Conservation (phyloP, 192 early-diverging fungal genomes). For the Spinellus fusiger region DNA sequence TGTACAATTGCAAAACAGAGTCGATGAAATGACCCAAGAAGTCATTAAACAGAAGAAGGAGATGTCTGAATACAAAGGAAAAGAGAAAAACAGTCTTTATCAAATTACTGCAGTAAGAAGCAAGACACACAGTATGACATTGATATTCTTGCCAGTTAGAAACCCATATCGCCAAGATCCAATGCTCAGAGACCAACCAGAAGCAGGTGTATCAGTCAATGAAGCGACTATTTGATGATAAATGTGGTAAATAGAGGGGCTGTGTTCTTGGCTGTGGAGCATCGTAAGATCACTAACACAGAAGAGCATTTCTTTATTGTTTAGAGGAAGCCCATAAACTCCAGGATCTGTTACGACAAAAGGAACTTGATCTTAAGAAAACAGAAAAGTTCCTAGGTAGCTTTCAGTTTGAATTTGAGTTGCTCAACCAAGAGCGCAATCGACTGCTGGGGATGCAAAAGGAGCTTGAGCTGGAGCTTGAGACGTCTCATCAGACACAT, state of each 20-base stretch:
- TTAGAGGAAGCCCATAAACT: constrained; percentile 39
- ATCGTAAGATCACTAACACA: background rate
- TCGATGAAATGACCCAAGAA: constrained; percentile 37
- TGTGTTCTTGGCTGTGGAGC: background rate
- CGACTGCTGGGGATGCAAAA: constrained; percentile 22
- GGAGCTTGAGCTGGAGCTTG: constrained; percentile 24
- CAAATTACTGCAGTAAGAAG: constrained; percentile 34
- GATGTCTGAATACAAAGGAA: constrained; percentile 36
- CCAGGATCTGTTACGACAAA: constrained; percentile 28
- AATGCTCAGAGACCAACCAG: constrained; percentile 30
- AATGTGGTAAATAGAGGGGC: constrained; percentile 27
- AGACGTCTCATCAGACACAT: constrained; percentile 25
- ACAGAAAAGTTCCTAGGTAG: constrained; percentile 24
- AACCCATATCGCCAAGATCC: constrained; percentile 30
- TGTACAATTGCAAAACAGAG: constrained; percentile 30
- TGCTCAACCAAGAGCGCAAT: constrained; percentile 31
- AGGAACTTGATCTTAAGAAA: constrained; percentile 30
- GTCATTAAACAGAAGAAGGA: constrained; percentile 31
- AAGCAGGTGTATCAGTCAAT: constrained; percentile 36
- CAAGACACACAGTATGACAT: background rate
- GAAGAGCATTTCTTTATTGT: background rate
- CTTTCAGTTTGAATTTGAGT: constrained; percentile 21
- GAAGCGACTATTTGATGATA: constrained; percentile 33
- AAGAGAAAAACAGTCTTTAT: constrained; percentile 37
- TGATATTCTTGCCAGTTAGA: too few species aligned